A percentile compares a stretch with the other conserved stretches of the same genome.
Evolutionary conservation across 495 filamentous ascomycete species (phyloP).

Genomic region (Podospora fimiseda): DNA sequence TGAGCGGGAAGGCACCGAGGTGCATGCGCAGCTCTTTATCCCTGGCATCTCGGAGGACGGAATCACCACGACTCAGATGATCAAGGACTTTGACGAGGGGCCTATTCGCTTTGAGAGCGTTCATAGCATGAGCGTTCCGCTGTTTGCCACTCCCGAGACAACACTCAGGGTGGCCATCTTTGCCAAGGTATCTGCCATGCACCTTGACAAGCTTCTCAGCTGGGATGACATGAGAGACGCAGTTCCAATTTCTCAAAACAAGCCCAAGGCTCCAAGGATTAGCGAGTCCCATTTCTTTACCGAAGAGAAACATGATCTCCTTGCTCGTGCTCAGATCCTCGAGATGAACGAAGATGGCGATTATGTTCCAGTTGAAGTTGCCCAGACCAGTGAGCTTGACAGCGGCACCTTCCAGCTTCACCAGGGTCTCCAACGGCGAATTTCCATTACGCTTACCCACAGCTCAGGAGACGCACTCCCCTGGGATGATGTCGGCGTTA

Average conservation of each 20-base stretch:
- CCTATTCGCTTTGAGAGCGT: slow-evolving; percentile 93
- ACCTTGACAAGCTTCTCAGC: slow-evolving; percentile 93
- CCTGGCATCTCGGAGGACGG: slow-evolving; percentile 88
- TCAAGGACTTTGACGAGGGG: slow-evolving; percentile 91
- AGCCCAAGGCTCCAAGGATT: slow-evolving; percentile 65
- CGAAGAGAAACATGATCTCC: slow-evolving; percentile 89
- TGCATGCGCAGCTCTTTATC: slow-evolving; percentile 93
- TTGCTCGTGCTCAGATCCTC: slow-evolving; percentile 77
- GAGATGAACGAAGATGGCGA: slow-evolving; percentile 87
- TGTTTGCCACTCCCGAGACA: slow-evolving; percentile 67
- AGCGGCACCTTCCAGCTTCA: slow-evolving; percentile 87
- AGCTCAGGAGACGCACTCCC: slow-evolving; percentile 80
- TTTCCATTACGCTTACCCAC: slow-evolving; percentile 79
- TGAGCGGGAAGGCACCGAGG: slow-evolving; percentile 89
- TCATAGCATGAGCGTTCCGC: slow-evolving; percentile 96
- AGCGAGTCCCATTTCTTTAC: slow-evolving; percentile 87
- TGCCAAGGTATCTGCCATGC: slow-evolving; percentile 84
- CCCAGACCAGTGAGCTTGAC: slow-evolving; percentile 76
- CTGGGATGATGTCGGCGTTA: slow-evolving; percentile 70
- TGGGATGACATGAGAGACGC: slow-evolving; percentile 98
- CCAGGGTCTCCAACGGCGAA: slow-evolving; percentile 85
- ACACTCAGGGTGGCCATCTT: slow-evolving; percentile 88
- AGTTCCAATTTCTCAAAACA: slow-evolving; percentile 43
- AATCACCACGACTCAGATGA: slow-evolving; percentile 91
- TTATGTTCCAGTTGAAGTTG: slow-evolving; percentile 86